These are phyloP conservation scores for Phytophthora ramorum DNA, from an alignment of 352 stramenopile species.

Conservation along the genomic window DNA sequence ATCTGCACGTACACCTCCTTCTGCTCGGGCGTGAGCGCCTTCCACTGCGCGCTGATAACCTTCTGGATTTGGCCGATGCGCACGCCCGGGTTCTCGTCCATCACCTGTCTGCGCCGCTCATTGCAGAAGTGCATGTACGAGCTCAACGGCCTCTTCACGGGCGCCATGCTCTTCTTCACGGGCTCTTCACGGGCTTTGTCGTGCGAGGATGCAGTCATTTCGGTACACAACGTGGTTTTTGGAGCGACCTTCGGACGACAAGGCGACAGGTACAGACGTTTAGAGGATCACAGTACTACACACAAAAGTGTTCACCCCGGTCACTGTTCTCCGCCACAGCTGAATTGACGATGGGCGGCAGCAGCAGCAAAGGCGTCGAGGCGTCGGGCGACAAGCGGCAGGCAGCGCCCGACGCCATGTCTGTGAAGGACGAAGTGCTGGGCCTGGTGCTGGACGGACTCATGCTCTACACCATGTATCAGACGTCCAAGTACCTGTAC, in stretches of 20 bases:
- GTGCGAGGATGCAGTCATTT: too few relatives aligned
- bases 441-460: slow-evolving; percentile 80
- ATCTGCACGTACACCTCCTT: slow-evolving; percentile 90
- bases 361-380: slow-evolving; percentile 61
- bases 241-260: slow-evolving; percentile 2
- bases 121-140: slow-evolving; percentile 89
- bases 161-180: slow-evolving; percentile 38
- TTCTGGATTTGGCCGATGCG: slow-evolving; percentile 87
- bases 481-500: slow-evolving; percentile 86
- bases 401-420: slow-evolving; percentile 20
- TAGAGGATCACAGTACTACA: background rate
- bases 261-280: background rate
- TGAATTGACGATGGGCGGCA: slow-evolving; percentile 59
- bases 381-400: slow-evolving; percentile 22
- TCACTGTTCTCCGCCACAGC: slow-evolving; percentile 17
- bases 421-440: slow-evolving; percentile 66
- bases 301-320: slow-evolving; percentile 5
- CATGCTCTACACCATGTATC: slow-evolving; percentile 86
- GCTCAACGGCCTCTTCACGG: slow-evolving; percentile 87
- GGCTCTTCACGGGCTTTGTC: too few relatives aligned
- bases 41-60: slow-evolving; percentile 92
- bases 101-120: slow-evolving; percentile 74
- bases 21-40: slow-evolving; percentile 79
- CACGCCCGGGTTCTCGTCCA: slow-evolving; percentile 61
- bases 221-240: too few relatives aligned